These are phyloP conservation scores for Septoria petroselini DNA, from an alignment of 2,329 filamentous ascomycete genomes.

Conservation along the genomic window DNA sequence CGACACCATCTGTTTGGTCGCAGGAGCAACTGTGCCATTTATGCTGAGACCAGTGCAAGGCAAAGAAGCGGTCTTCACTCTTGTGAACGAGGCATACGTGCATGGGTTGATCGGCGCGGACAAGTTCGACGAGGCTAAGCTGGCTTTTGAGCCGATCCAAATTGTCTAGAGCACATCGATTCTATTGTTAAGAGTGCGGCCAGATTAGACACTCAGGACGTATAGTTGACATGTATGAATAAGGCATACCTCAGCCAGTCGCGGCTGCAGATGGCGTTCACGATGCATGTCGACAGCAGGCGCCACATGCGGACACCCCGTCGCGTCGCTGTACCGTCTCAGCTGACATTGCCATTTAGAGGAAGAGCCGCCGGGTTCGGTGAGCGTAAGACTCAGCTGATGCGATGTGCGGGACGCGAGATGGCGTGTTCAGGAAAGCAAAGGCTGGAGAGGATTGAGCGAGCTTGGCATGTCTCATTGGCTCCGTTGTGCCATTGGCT, in stretches of 20 bases:
- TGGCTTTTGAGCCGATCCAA: not conserved
- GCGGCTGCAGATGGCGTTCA: constrained; percentile 7
- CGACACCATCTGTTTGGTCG: not conserved
- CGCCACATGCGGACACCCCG: constrained; percentile 7
- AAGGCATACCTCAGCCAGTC: not conserved
- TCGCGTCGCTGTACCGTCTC: constrained; percentile 4
- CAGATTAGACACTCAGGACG: not conserved
- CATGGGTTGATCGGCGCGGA: not conserved
- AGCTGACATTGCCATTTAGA: not conserved
- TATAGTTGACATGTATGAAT: constrained; percentile 1
- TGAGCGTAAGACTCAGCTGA: no score
- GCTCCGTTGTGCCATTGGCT: no score
- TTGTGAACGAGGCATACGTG: not conserved
- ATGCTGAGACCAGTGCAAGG: not conserved
- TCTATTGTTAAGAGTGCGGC: no score
- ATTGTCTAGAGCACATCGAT: no score
- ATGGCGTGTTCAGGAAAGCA: no score
- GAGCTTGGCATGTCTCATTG: no score
- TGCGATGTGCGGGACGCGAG: no score
- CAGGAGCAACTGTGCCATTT: not conserved
- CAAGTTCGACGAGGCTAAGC: not conserved
- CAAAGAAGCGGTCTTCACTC: not conserved
- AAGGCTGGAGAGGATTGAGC: no score
- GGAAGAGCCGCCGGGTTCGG: no score
- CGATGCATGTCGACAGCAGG: not conserved